Evolutionary conservation across 1,284 basidiomycete genomes (phyloP), one percentile per base, ranked within the genome.

Genomic region (Ganoderma lucidum): DNA sequence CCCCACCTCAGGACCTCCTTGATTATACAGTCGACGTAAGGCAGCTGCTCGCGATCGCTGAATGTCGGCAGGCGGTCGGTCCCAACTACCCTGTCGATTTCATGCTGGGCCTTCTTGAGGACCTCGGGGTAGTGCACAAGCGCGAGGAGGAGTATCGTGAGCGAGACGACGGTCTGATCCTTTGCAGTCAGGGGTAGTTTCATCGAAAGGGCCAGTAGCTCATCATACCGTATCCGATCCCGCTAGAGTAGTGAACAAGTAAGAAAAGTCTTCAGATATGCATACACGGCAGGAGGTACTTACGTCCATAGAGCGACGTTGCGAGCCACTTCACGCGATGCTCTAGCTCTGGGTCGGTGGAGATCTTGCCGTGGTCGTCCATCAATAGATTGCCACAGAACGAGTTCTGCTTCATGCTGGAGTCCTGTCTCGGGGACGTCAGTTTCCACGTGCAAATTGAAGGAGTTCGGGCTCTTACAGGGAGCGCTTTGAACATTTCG

Each of bases 281-380:
- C 12, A 14, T 28, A 12, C 48, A 6, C 45, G 6, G 23, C 3
- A 5, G 19, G 19, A 19, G 19, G 32, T 23, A 65, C 70, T 55
- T 55, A 71, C 70, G 61, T 5, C 67, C 70, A 37, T 69, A 71
- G 23, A 71, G 23, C 17, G 70, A 71, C 6, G 59, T 42, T 1
- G 70, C 70, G 3, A 71, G 63, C 70, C 70, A 71, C 32, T 69
- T 71, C 4, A 71, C 67, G 19, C 62, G 37, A 23, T 71, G 15
- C 32, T 69, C 67, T 23, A 35, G 23, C 19, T 59, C 45, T 3
- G 51, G 30, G 15, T 67, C 62, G 23, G 37, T 32, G 8, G 51
- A n/a, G 37, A 62, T 37, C 39, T 63, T 53, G 14, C 67, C 70
- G 35, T 66, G 56, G 6, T 68, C 56, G 45, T 68, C 53, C 28